A percentile compares a stretch with the other conserved stretches of the same genome.
phyloP scores from a whole-genome alignment of 805 yeast genomes.

The Priceomyces melissophilus region DNA sequence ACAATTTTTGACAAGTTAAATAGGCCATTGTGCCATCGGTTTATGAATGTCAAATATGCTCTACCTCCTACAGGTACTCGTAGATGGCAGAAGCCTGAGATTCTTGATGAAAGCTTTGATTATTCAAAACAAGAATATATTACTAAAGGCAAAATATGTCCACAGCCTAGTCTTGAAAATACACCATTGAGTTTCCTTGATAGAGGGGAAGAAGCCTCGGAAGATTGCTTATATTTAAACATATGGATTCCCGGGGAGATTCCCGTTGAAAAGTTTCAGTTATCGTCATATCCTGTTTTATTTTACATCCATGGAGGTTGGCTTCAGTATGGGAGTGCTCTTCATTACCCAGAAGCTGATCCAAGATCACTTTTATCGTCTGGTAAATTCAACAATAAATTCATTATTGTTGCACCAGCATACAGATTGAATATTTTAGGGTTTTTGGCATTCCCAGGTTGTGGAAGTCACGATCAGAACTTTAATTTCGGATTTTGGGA shows the following conservation, averaged over 20 bases:
- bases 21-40: slow-evolving; percentile 2
- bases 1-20: slow-evolving; percentile 1
- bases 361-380: slow-evolving; percentile 3
- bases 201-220: neutral
- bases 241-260: slow-evolving; percentile 3
- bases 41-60: slow-evolving; percentile 4
- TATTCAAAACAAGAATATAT: slow-evolving; percentile 2
- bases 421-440: slow-evolving; percentile 5
- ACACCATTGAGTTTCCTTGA: neutral
- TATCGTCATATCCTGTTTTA: neutral
- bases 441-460: slow-evolving; percentile 2
- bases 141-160: slow-evolving; percentile 1
- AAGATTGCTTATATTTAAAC: slow-evolving; percentile 3
- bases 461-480: neutral
- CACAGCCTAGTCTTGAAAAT: slow-evolving; percentile 1
- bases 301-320: slow-evolving; percentile 5
- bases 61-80: neutral
- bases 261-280: neutral
- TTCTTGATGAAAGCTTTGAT: neutral
- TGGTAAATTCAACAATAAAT: slow-evolving; percentile 2
- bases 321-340: slow-evolving; percentile 5
- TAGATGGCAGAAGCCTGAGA: slow-evolving; percentile 1
- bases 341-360: neutral
- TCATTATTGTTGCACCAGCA: slow-evolving; percentile 4
- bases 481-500: slow-evolving; percentile 45